A percentile compares a stretch with the other conserved stretches of the same genome.
These are phyloP conservation scores for Arachis stenosperma DNA, from an alignment of 306 rosid species.

Conservation along the genomic window DNA sequence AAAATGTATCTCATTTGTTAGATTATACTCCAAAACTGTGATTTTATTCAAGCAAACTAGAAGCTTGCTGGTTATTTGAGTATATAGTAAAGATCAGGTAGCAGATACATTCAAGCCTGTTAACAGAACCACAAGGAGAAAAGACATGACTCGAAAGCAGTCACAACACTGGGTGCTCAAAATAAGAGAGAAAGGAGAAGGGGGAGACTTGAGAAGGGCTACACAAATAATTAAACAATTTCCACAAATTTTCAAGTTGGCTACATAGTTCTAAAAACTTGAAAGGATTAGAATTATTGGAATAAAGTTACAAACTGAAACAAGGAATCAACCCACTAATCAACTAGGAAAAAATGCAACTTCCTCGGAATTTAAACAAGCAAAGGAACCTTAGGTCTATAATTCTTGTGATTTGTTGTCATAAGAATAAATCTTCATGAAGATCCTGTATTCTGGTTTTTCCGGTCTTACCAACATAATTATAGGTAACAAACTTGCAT, in stretches of 20 bases:
- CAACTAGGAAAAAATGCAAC: slow-evolving; percentile 11
- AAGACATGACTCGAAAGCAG: not conserved
- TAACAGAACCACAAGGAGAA: not conserved
- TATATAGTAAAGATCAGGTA: not conserved
- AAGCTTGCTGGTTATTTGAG: not conserved
- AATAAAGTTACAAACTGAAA: slow-evolving; percentile 29
- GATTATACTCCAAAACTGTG: not conserved
- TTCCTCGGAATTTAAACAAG: slow-evolving; percentile 9
- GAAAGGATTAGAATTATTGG: not conserved
- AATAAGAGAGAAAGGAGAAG: not conserved
- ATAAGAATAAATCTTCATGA: slow-evolving; percentile 18
- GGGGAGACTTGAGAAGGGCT: not conserved
- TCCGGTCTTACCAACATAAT: slow-evolving; percentile 17
- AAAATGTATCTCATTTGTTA: slow-evolving; percentile 14
- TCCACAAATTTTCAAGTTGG: slow-evolving; percentile 4
- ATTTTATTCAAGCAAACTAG: slow-evolving; percentile 31
- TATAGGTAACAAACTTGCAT: not conserved
- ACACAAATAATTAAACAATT: not conserved
- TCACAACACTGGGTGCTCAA: not conserved
- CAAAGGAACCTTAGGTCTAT: slow-evolving; percentile 16
- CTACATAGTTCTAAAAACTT: slow-evolving; percentile 18
- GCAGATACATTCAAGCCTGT: slow-evolving; percentile 20
- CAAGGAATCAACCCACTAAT: slow-evolving; percentile 6
- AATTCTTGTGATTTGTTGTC: slow-evolving; percentile 2
- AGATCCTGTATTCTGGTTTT: slow-evolving; percentile 1